A percentile compares a stretch with the other conserved stretches of the same genome.
Conservation (phyloP, 305 asterid genomes). For the Andrographis paniculata region DNA sequence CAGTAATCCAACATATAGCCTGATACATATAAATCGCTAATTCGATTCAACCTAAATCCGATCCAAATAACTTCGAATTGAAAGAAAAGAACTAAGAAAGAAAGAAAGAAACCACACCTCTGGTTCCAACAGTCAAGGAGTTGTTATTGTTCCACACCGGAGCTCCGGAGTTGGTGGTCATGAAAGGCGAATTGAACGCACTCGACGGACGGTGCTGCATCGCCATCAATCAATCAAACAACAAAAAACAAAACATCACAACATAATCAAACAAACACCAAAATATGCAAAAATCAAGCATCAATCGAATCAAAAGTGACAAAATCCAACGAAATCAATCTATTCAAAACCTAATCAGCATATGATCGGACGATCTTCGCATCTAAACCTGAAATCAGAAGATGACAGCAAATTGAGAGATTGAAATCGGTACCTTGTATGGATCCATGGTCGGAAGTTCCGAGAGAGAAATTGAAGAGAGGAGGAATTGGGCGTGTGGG, state of each 20-base stretch:
- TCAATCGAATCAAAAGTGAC: too few species aligned
- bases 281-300: neutral
- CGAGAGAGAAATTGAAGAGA: neutral
- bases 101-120: constrained; percentile 23
- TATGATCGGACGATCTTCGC: too few species aligned
- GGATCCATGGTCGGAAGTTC: neutral
- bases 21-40: too few species aligned
- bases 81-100: too few species aligned
- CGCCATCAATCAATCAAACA: neutral
- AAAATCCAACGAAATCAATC: too few species aligned
- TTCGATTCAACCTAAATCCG: too few species aligned
- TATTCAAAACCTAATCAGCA: neutral
- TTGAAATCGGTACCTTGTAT: neutral
- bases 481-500: neutral
- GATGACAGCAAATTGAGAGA: neutral
- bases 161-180: constrained; percentile 36
- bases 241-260: neutral
- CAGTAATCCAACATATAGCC: too few species aligned
- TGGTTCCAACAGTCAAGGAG: constrained; percentile 33
- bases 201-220: constrained; percentile 40
- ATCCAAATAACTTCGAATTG: too few species aligned
- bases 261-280: neutral
- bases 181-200: constrained; percentile 32
- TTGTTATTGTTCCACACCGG: constrained; percentile 35
- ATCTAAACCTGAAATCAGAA: neutral